A percentile compares a stretch with the other conserved stretches of the same genome.
Evolutionary conservation across 2,329 filamentous ascomycete genomes (phyloP).

Genomic region (Phaeophleospora eucalypticola): DNA sequence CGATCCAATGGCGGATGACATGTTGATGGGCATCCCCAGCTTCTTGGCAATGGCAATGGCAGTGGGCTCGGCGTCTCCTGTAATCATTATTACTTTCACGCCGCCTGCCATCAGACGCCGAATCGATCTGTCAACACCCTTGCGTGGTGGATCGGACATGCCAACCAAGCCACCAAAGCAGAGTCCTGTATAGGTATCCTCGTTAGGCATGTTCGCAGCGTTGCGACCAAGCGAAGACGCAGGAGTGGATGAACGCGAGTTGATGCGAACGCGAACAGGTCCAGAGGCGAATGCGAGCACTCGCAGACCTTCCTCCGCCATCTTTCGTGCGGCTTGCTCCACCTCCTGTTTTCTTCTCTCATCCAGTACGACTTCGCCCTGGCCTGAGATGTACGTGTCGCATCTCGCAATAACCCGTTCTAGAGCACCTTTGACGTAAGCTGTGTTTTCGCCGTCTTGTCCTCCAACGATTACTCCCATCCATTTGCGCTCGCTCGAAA

Average conservation of each 20-base stretch:
- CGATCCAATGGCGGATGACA: slow-evolving; percentile 54
- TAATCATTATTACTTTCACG: slow-evolving; percentile 98
- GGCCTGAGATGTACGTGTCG: slow-evolving; percentile 81
- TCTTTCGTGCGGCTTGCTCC: slow-evolving; percentile 71
- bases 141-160: slow-evolving; percentile 93
- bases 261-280: slow-evolving; percentile 38
- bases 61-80: slow-evolving; percentile 91
- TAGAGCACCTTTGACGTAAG: slow-evolving; percentile 92
- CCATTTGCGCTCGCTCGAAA: slow-evolving; percentile 97
- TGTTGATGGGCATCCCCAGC: slow-evolving; percentile 84
- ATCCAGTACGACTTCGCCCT: slow-evolving; percentile 85
- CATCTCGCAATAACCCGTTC: slow-evolving; percentile 83
- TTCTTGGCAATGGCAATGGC: slow-evolving; percentile 90
- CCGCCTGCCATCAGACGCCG: slow-evolving; percentile 86
- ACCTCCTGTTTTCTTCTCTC: slow-evolving; percentile 69
- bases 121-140: slow-evolving; percentile 85
- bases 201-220: slow-evolving; percentile 30
- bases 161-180: slow-evolving; percentile 90
- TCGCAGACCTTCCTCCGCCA: slow-evolving; percentile 84
- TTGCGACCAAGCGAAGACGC: slow-evolving; percentile 8
- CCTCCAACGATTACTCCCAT: slow-evolving; percentile 85
- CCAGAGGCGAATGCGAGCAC: slow-evolving; percentile 94
- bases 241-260: slow-evolving; percentile 22
- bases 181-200: slow-evolving; percentile 76
- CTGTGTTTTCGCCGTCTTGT: slow-evolving; percentile 66